Evolutionary conservation across 345 rosid genomes (phyloP), one percentile per base, ranked within the genome.

Genomic region (Camelina neglecta): DNA sequence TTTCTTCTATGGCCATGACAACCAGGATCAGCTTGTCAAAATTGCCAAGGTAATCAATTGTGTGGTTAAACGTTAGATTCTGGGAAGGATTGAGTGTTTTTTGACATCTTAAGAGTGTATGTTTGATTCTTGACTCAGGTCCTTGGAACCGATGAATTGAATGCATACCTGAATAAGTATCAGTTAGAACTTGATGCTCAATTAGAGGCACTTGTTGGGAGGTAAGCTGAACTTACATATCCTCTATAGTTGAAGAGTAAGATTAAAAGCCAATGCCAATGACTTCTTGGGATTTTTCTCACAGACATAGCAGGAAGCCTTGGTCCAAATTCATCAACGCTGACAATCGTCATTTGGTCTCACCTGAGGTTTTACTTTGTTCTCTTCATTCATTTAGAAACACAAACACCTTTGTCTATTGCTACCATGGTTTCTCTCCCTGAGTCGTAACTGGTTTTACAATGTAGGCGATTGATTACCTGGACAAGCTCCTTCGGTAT

Each of bases 1-100:
- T 36, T 93, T 95, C 85, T 95, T 95, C 81, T 95, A 93, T 84
- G 98, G 99, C 62, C 99, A 93, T 82, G 99, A 95, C 87, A 95
- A 95, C 80, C 96, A 95, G 72, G 99, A 95, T 75, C 99, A 95
- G 65, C 97, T 93, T 18, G 99, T 93, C 53, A 95, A 93, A 86
- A 90, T 93, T 77, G 99, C 99, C 7, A 96, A 86, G 99, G 99
- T 93, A 82, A 74, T 71, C 2, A 53, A 56, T 29, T 53, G 26
- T 4, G 24, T 71, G 61, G 36, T 35, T 21, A 11, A 49, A 35
- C 8, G 10, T 41, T 11, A 20, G 4, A 44, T 18, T 39, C 29
- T 49, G 11, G 10, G 20, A 67, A 2, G 55, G 9, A 29, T 31
- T 21, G 24, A 58, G 63, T 31, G 72, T 0, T 2, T 2, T 29